A percentile compares a stretch with the other conserved stretches of the same genome.
These are phyloP conservation scores for Saccharomycopsis javanensis DNA, from an alignment of 805 yeast species.

Conservation along the genomic window DNA sequence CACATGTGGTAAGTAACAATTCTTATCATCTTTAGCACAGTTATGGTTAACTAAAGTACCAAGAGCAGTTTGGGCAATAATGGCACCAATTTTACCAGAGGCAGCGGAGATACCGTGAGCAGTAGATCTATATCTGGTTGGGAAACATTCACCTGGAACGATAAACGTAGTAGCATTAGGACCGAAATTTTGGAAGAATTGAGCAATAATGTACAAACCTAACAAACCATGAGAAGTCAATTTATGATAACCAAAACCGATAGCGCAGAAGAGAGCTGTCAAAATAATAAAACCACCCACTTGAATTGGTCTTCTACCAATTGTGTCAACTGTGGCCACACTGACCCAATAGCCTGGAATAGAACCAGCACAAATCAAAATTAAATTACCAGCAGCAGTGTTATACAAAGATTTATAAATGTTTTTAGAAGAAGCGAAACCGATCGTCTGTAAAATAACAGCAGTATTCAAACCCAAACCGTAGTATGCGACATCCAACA, in stretches of 20 bases:
- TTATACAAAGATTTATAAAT: constrained; percentile 64
- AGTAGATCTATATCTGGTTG: constrained; percentile 91
- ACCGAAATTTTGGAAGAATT: constrained; percentile 86
- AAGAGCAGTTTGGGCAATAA: constrained; percentile 78
- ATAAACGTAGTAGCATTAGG: constrained; percentile 90
- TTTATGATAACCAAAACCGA: constrained; percentile 79
- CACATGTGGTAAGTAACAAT: constrained; percentile 85
- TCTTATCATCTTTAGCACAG: constrained; percentile 50
- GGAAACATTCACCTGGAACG: constrained; percentile 86
- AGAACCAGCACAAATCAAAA: constrained; percentile 88
- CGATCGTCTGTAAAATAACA: constrained; percentile 69
- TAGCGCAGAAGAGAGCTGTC: constrained; percentile 63
- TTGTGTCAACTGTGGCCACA: constrained; percentile 65
- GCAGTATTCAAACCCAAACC: constrained; percentile 83
- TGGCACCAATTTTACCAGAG: constrained; percentile 85
- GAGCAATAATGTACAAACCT: constrained; percentile 70
- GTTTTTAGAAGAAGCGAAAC: constrained; percentile 64
- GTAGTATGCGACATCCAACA: constrained; percentile 82
- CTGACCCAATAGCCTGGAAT: constrained; percentile 90
- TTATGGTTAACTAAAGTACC: constrained; percentile 77
- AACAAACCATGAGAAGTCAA: constrained; percentile 56
- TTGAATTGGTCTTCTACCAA: constrained; percentile 85
- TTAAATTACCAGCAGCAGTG: constrained; percentile 85
- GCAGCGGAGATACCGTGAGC: constrained; percentile 96
- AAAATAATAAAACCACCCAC: constrained; percentile 62